Base-by-base conservation (phyloP, 177 flowering plant genomes). In the Vitis hybrid region DNA sequence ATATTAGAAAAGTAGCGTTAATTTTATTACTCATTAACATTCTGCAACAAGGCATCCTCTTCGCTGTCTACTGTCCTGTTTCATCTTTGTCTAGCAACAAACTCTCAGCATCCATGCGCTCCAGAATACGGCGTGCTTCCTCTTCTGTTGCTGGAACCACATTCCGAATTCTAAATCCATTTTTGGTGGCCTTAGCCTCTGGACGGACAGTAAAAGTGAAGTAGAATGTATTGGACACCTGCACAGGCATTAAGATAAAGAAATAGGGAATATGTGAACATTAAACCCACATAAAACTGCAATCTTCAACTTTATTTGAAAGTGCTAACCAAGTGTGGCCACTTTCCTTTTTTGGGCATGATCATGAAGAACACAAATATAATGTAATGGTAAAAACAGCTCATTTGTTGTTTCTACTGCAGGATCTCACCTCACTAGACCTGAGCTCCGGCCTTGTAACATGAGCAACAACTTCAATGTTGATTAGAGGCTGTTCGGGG, bases 141-240 rank as follows among this genome's bases (percentile, higher is more conserved):
- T 81, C 86, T 66, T 83, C 83, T 66, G 86, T 83, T 12, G 79
- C 86, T 26, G 86, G 84, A 71, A 83, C 86, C 64, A 83, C 86
- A 13, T 72, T 78, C 18, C 79, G 65, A 53, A 83, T 61, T 58
- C 67, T 78, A n/a, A 73, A 75, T 62, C 81, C 84, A 65, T 77
- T 66, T 6, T 71, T 77, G 33, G 14, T 65, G 22, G 76, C 80
- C 72, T 81, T 81, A 59, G 86, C 84, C 71, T 83, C 84, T 1
- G 86, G 84, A 5, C 84, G 80, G 9, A 83, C 77, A 31, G 83
- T 79, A 65, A 83, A 83, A 22, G 82, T 83, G 76, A 83, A 81
- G 73, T 83, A 76, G 76, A 83, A 83, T 12, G 81, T 81, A 45
- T 83, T 81, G 18, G 86, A 78, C 4, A 83, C 84, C 86, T 83